Evolutionary conservation across 805 yeast species (phyloP).

Genomic region (Cyberlindnera euphorbiiphila): DNA sequence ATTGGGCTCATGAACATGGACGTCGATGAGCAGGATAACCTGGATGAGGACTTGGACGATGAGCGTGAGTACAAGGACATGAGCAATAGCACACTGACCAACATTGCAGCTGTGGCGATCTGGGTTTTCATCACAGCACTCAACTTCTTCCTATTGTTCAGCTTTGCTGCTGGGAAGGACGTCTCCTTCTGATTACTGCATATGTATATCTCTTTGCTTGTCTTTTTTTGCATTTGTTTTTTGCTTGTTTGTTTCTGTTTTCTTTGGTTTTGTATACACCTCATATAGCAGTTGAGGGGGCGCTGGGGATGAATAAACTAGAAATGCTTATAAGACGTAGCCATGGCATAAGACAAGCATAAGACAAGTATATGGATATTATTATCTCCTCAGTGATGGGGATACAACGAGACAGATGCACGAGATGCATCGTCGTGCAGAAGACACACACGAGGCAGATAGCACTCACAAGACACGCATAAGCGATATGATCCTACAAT

Average conservation of each 20-base stretch:
- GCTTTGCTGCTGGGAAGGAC: conserved; percentile 44
- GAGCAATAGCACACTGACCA: conserved; percentile 44
- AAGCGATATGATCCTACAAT: too few relatives aligned
- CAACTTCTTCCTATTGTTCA: conserved; percentile 59
- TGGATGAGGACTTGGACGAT: conserved; percentile 11
- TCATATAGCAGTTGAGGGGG: too few relatives aligned
- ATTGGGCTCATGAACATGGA: conserved; percentile 18
- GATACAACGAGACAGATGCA: too few relatives aligned
- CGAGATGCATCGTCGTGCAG: too few relatives aligned
- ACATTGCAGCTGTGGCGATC: conserved; percentile 47
- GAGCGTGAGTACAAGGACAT: conserved; percentile 33
- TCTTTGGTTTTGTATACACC: too few relatives aligned
- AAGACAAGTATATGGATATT: too few relatives aligned
- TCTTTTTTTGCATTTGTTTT: background rate
- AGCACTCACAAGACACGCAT: too few relatives aligned
- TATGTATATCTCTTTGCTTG: background rate
- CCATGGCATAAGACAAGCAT: too few relatives aligned
- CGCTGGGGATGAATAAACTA: too few relatives aligned
- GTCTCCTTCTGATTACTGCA: conserved; percentile 29
- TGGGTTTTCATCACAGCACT: conserved; percentile 68
- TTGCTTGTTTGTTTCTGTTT: background rate
- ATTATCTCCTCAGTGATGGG: too few relatives aligned
- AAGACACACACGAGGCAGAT: too few relatives aligned
- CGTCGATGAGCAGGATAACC: conserved; percentile 6
- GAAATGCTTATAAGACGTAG: too few relatives aligned